Conservation (phyloP, 371 early-diverging fungal genomes). For the Entomophthora muscae region DNA sequence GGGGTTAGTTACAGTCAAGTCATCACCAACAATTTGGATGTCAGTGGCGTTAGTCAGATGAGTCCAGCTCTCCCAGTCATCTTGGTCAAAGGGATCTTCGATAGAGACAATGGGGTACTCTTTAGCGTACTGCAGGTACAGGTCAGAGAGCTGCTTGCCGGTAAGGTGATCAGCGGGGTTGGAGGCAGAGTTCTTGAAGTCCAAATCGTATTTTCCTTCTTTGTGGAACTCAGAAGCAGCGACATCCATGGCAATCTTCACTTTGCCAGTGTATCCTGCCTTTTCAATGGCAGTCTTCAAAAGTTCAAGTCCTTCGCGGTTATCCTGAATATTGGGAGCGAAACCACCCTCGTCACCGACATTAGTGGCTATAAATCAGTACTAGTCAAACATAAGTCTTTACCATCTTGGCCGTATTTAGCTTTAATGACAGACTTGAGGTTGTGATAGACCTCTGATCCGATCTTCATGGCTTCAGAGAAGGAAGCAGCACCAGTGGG, state of each 20-base stretch:
- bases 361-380: constrained; percentile 45
- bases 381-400: neutral
- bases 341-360: constrained; percentile 99
- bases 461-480: constrained; percentile 94
- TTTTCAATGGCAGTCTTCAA: constrained; percentile 73
- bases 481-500: constrained; percentile 88
- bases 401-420: constrained; percentile 92
- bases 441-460: constrained; percentile 88
- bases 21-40: constrained; percentile 96
- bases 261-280: constrained; percentile 87
- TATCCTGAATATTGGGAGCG: constrained; percentile 97
- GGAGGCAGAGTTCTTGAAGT: constrained; percentile 88
- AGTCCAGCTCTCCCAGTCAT: constrained; percentile 90
- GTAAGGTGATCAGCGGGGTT: constrained; percentile 52
- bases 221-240: constrained; percentile 97
- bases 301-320: constrained; percentile 90
- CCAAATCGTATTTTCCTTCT: constrained; percentile 89
- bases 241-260: constrained; percentile 95
- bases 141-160: constrained; percentile 60
- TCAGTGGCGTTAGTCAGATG: constrained; percentile 46
- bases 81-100: constrained; percentile 99
- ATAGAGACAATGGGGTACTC: constrained; percentile 93
- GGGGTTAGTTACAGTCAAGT: constrained; percentile 97
- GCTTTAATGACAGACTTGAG: constrained; percentile 89
- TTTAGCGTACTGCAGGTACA: constrained; percentile 67